phyloP scores from a whole-genome alignment of 768 basidiomycete species.

The Tephrocybe rancida region DNA sequence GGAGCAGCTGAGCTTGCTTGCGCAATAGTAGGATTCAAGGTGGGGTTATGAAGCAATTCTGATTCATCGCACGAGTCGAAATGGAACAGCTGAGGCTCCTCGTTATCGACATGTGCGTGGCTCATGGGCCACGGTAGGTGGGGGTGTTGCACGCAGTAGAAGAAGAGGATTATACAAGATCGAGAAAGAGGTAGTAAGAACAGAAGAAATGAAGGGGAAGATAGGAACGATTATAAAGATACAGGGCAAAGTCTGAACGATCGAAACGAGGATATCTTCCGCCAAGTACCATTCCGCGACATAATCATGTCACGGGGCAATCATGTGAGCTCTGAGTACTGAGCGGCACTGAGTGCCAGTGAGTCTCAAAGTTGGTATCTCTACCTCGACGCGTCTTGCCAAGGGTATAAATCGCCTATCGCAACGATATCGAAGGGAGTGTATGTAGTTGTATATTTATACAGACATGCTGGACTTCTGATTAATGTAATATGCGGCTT shows the following conservation, averaged over 20 bases:
- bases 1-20: constrained; percentile 10
- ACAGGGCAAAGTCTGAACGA: constrained; percentile 26
- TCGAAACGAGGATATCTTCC: constrained; percentile 34
- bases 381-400: too few relatives aligned
- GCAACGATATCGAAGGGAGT: too few relatives aligned
- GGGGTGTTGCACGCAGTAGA: constrained; percentile 3
- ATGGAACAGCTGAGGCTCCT: constrained; percentile 46
- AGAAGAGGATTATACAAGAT: constrained; percentile 16
- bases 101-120: constrained; percentile 56
- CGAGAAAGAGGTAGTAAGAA: constrained; percentile 16
- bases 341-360: too few relatives aligned
- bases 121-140: constrained; percentile 22
- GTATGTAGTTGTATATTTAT: too few relatives aligned
- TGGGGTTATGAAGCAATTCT: constrained; percentile 6
- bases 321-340: constrained; percentile 7
- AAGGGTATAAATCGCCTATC: too few relatives aligned
- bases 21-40: constrained; percentile 9
- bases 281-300: constrained; percentile 22
- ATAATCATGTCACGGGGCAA: constrained; percentile 10
- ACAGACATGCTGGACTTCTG: background rate
- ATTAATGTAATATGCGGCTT: background rate
- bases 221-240: constrained; percentile 10
- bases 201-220: background rate
- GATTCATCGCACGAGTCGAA: constrained; percentile 48
- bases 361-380: too few relatives aligned